A percentile compares a stretch with the other conserved stretches of the same genome.
phyloP scores from a whole-genome alignment of 768 basidiomycete genomes.

The Ramaria rubella region DNA sequence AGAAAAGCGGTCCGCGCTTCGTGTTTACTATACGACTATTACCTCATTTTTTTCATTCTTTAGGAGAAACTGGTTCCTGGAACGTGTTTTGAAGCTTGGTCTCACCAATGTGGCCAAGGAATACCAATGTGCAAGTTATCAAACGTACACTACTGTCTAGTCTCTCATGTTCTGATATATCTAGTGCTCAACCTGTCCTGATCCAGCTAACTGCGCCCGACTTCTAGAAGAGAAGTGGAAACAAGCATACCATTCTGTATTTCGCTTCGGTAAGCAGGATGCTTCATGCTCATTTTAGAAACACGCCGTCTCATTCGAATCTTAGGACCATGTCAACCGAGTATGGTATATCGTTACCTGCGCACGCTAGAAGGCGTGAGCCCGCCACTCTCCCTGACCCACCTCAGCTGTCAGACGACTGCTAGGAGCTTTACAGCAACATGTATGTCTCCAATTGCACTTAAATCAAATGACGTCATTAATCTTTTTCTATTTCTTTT shows the following conservation, averaged over 20 bases:
- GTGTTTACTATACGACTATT: not conserved
- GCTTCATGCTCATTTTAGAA: not conserved
- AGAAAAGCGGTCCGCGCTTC: constrained; percentile 61
- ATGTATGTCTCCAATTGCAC: constrained; percentile 38
- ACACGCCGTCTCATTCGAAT: constrained; percentile 1
- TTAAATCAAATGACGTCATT: not conserved
- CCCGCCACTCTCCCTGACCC: constrained; percentile 78
- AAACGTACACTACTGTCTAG: not conserved
- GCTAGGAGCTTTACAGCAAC: constrained; percentile 87
- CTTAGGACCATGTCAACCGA: constrained; percentile 79
- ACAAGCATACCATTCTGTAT: constrained; percentile 79
- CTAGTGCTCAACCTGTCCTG: constrained; percentile 81
- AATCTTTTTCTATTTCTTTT: not conserved
- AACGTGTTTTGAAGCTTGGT: constrained; percentile 87
- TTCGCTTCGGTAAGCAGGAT: constrained; percentile 72
- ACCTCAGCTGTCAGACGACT: constrained; percentile 81
- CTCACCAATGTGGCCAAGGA: constrained; percentile 85
- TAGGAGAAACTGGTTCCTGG: constrained; percentile 92
- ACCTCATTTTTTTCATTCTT: not conserved
- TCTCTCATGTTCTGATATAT: not conserved
- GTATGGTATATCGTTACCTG: constrained; percentile 89
- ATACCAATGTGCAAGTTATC: constrained; percentile 79
- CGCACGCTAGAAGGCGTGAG: constrained; percentile 87
- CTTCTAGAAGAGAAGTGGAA: constrained; percentile 91
- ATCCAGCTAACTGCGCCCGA: constrained; percentile 69